These are phyloP conservation scores for Acmispon strigosus DNA, from an alignment of 306 rosid genomes.

Conservation along the genomic window DNA sequence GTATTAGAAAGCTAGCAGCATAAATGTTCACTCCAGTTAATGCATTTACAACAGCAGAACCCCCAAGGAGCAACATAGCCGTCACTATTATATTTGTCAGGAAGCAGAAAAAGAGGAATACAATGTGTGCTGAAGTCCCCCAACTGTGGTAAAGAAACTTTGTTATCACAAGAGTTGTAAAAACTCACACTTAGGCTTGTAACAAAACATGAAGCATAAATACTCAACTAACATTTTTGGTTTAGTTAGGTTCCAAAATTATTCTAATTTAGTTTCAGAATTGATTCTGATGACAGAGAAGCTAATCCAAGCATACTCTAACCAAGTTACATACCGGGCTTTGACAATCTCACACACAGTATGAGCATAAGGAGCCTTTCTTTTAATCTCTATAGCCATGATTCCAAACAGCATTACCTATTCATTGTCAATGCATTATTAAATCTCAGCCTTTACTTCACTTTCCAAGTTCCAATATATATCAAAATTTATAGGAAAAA, in stretches of 20 bases:
- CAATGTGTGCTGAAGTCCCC: slow-evolving; percentile 81
- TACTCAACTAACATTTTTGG: background rate
- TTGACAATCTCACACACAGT: slow-evolving; percentile 91
- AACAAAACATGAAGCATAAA: background rate
- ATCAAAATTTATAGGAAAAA: background rate
- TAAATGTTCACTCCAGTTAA: slow-evolving; percentile 86
- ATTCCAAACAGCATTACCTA: slow-evolving; percentile 87
- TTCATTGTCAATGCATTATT: background rate
- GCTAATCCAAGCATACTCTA: background rate
- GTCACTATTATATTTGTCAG: slow-evolving; percentile 85
- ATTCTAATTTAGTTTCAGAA: too few species aligned
- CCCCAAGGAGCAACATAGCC: slow-evolving; percentile 95
- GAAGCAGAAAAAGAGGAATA: slow-evolving; percentile 80
- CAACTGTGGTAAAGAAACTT: slow-evolving; percentile 50
- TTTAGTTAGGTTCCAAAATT: too few species aligned
- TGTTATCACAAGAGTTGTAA: background rate
- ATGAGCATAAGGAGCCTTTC: slow-evolving; percentile 95
- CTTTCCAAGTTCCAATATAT: background rate
- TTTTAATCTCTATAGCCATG: slow-evolving; percentile 94
- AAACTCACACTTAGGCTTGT: background rate
- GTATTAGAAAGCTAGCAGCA: slow-evolving; percentile 94
- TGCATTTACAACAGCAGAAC: slow-evolving; percentile 91
- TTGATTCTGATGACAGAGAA: too few species aligned
- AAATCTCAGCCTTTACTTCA: background rate
- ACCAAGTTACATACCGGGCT: slow-evolving; percentile 61